These are phyloP conservation scores for Dalbergia cochinchinensis DNA, from an alignment of 306 rosid species.

Conservation along the genomic window DNA sequence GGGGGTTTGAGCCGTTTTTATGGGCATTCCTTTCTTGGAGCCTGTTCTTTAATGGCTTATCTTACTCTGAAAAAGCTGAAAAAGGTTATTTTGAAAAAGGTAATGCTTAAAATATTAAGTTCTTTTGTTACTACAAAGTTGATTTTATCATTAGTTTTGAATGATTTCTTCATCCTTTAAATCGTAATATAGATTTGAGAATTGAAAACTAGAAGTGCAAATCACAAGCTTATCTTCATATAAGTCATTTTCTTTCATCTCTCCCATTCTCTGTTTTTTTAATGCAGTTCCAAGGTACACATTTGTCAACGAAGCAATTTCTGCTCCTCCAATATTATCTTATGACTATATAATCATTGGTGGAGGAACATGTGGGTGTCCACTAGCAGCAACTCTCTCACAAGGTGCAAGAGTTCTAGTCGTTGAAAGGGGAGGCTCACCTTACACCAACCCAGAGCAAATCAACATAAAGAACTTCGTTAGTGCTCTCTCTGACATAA, in stretches of 20 bases:
- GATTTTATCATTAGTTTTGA: neutral
- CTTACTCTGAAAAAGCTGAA: conserved; percentile 49
- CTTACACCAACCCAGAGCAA: conserved; percentile 59
- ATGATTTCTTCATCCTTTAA: neutral
- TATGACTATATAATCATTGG: conserved; percentile 80
- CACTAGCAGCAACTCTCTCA: conserved; percentile 81
- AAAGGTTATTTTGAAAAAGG: conserved; percentile 41
- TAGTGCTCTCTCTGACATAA: conserved; percentile 53
- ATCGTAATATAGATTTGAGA: conserved; percentile 1
- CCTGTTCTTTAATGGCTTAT: conserved; percentile 50
- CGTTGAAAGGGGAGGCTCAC: conserved; percentile 85
- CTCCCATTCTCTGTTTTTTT: neutral
- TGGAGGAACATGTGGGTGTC: conserved; percentile 90
- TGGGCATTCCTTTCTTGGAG: conserved; percentile 48
- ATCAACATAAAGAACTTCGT: conserved; percentile 55
- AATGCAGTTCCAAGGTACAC: conserved; percentile 53
- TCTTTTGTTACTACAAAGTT: neutral
- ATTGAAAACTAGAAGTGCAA: conserved; percentile 21
- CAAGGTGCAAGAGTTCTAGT: conserved; percentile 64
- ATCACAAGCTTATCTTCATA: neutral
- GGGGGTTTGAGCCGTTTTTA: conserved; percentile 17
- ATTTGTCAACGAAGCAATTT: conserved; percentile 66
- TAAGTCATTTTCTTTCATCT: conserved; percentile 12
- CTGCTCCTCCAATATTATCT: conserved; percentile 53
- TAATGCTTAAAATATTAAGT: neutral